Evolutionary conservation across 352 stramenopile genomes (phyloP), one percentile per base, ranked within the genome.

Genomic region (Phytophthora sp.): DNA sequence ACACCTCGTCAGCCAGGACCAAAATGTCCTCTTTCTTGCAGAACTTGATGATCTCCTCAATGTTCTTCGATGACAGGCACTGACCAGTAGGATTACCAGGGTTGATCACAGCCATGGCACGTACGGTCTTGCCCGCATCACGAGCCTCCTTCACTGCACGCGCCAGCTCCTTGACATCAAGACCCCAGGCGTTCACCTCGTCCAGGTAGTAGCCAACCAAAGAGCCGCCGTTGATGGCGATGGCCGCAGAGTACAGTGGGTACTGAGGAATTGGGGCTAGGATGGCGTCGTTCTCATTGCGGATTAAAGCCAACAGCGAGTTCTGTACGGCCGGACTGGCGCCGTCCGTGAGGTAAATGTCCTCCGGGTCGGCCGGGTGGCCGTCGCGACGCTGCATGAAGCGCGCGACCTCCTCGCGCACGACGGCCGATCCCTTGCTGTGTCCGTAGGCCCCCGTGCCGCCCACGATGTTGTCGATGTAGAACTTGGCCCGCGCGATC

Each of bases 191-290:
- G 2, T 88, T 89, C n/a, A 87, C 69, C 82, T 99, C 98, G 73
- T 99, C 90, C 26, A 99, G 74, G 69, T 97, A 99, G 84, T 99
- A 99, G 12, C 95, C 95, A 16, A 98, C 91, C 39, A 99, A 86
- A 29, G 92, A 80, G 53, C 96, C 97, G 45, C 93, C 92, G 47
- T 98, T 92, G 51, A 99, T 84, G 31, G 97, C 93, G 36, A 99
- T 96, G n/a, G 94, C 90, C 5, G 98, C 98, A 58, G 94, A 99
- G 82, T 99, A 99, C 18, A 99, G 88, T 27, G 98, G 98, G 78
- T 99, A 99, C 85, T 99, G 98, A 31, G 98, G 98, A 67, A 99
- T 99, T 18, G 98, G 98, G 45, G 98, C 91, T 67, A 99, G 78
- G 62, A 99, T 94, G 24, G 90, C 84, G 61, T 94, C 85, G 47